A percentile compares a stretch with the other conserved stretches of the same genome.
These are phyloP conservation scores for Fonsecaea pugnacius DNA, from an alignment of 2,329 filamentous ascomycete species.

Conservation along the genomic window DNA sequence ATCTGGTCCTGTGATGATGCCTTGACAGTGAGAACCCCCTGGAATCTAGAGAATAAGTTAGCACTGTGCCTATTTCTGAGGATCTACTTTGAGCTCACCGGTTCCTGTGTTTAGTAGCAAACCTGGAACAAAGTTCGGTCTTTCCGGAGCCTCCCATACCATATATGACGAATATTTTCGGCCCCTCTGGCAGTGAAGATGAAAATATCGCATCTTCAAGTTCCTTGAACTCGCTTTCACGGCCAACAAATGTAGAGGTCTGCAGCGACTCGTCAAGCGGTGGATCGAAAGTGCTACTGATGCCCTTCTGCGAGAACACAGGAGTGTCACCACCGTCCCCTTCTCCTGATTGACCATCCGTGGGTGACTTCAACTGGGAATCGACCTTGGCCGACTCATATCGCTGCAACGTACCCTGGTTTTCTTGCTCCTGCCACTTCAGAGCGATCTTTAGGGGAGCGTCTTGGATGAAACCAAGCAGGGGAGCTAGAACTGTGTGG, in stretches of 20 bases:
- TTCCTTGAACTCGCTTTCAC: background rate
- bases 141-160: constrained; percentile 49
- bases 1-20: constrained; percentile 38
- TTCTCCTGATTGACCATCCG: no score
- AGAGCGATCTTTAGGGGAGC: background rate
- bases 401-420: no score
- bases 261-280: no score
- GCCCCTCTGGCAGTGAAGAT: background rate
- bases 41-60: constrained; percentile 34
- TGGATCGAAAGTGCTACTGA: background rate
- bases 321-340: background rate
- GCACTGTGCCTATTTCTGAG: background rate
- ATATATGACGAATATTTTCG: constrained; percentile 40
- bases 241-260: constrained; percentile 7
- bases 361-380: no score
- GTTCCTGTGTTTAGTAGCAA: constrained; percentile 32
- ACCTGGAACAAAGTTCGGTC: constrained; percentile 47
- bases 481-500: background rate
- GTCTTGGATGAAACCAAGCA: background rate
- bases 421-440: background rate
- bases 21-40: constrained; percentile 46
- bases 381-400: no score
- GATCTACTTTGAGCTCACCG: constrained; percentile 1
- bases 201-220: constrained; percentile 11
- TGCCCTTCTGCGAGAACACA: no score